These are phyloP conservation scores for Penicillium vulpinum DNA, from an alignment of 2,329 filamentous ascomycete genomes.

Conservation along the genomic window DNA sequence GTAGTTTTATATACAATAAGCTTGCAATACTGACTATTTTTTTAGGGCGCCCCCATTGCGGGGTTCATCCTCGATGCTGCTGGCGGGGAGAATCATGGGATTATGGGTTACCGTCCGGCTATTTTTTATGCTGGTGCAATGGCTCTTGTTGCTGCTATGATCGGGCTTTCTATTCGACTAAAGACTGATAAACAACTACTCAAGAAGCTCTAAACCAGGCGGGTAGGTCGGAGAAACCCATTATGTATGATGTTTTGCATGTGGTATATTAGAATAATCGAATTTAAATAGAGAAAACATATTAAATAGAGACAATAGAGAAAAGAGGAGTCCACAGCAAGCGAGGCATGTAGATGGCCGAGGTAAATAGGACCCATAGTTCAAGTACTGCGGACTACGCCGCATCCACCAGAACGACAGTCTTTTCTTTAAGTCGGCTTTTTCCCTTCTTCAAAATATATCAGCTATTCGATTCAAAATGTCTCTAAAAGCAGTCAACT, in stretches of 20 bases:
- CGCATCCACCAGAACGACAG: slow-evolving; percentile 12
- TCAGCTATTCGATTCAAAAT: neutral
- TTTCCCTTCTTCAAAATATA: no score
- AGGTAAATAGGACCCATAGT: neutral
- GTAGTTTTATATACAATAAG: neutral
- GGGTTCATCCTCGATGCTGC: slow-evolving; percentile 60
- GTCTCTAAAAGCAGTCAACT: neutral
- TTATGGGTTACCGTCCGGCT: slow-evolving; percentile 59
- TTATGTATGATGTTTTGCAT: neutral
- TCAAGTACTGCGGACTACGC: slow-evolving; percentile 13
- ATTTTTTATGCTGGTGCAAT: slow-evolving; percentile 63
- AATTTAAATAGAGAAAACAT: neutral
- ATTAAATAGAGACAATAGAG: neutral
- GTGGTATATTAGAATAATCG: neutral
- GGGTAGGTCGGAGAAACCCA: neutral
- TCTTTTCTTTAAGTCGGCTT: neutral
- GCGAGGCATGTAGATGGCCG: neutral
- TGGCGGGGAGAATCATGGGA: slow-evolving; percentile 51
- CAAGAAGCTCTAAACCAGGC: slow-evolving; percentile 35
- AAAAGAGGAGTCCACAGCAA: neutral
- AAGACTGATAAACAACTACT: slow-evolving; percentile 43
- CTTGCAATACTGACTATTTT: neutral
- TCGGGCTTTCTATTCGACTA: slow-evolving; percentile 48
- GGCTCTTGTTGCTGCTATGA: slow-evolving; percentile 47
- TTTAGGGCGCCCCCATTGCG: slow-evolving; percentile 58